Conservation (phyloP, 257 asterid species). For the Nicotiana attenuata region DNA sequence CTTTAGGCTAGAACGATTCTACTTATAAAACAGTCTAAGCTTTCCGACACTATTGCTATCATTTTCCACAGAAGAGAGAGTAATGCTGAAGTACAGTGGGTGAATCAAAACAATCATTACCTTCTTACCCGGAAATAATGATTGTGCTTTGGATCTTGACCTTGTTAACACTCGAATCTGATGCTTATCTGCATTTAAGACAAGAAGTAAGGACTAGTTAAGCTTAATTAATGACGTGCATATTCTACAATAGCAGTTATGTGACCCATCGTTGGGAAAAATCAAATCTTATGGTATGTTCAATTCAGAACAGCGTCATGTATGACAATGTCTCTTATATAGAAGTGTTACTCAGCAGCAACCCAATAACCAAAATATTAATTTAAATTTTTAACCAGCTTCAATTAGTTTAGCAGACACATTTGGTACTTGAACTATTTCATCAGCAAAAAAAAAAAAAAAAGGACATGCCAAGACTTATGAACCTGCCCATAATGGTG, state of each 20-base stretch:
- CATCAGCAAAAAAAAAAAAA: background rate
- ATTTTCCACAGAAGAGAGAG: background rate
- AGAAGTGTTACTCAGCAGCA: background rate
- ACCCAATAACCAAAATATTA: background rate
- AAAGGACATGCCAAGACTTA: background rate
- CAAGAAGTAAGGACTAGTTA: background rate
- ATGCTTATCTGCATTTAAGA: conserved; percentile 59
- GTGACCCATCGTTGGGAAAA: background rate
- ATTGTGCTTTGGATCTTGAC: conserved; percentile 64
- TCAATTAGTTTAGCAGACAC: background rate
- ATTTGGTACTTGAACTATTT: background rate
- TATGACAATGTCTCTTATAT: background rate
- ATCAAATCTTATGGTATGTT: background rate
- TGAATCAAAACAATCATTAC: conserved; percentile 47
- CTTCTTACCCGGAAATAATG: conserved; percentile 96
- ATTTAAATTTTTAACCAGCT: background rate
- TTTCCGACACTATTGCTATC: background rate
- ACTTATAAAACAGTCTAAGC: background rate
- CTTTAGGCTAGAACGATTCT: background rate
- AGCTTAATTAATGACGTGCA: background rate
- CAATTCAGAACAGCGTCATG: background rate
- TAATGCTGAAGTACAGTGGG: background rate
- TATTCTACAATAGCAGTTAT: background rate
- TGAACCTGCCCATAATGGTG: background rate
- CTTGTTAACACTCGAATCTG: conserved; percentile 76